Evolutionary conservation across 805 yeast genomes (phyloP).

Genomic region (Wickerhamomyces pijperi): DNA sequence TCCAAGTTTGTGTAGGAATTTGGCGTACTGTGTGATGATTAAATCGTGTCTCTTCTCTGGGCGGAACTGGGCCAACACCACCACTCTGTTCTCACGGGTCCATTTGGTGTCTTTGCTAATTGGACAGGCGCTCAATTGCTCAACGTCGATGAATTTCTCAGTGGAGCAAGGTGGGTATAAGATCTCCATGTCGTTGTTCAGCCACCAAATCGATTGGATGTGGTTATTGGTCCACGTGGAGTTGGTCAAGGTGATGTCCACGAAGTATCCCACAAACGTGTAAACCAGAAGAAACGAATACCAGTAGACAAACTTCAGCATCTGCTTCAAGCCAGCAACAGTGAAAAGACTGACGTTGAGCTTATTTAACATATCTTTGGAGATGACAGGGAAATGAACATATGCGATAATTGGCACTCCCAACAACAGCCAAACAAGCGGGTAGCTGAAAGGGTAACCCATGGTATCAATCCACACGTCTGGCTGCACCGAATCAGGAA

Average conservation of each 20-base stretch:
- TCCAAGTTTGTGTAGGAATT: constrained; percentile 27
- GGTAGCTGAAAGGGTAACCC: constrained; percentile 86
- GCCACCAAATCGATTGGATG: constrained; percentile 52
- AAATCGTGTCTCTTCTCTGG: constrained; percentile 87
- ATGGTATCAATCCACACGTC: constrained; percentile 92
- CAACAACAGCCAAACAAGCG: constrained; percentile 43
- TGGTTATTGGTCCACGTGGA: constrained; percentile 90
- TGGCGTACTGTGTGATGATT: constrained; percentile 51
- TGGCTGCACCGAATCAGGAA: constrained; percentile 40
- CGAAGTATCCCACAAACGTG: constrained; percentile 52
- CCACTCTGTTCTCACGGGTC: constrained; percentile 24
- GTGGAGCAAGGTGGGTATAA: constrained; percentile 90
- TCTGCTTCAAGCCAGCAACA: constrained; percentile 13
- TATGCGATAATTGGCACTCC: constrained; percentile 74
- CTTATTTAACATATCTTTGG: constrained; percentile 73
- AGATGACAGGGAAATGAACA: constrained; percentile 91
- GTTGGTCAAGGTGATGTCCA: constrained; percentile 60
- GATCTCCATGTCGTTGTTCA: constrained; percentile 31
- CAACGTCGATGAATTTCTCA: constrained; percentile 30
- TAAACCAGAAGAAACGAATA: constrained; percentile 49
- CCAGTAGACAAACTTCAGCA: constrained; percentile 62
- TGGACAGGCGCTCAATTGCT: constrained; percentile 6
- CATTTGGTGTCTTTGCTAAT: constrained; percentile 4
- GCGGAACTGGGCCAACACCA: constrained; percentile 77
- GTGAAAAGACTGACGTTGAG: constrained; percentile 24